Conservation (phyloP, 768 basidiomycete species). For the Leucogyrophana mollusca region DNA sequence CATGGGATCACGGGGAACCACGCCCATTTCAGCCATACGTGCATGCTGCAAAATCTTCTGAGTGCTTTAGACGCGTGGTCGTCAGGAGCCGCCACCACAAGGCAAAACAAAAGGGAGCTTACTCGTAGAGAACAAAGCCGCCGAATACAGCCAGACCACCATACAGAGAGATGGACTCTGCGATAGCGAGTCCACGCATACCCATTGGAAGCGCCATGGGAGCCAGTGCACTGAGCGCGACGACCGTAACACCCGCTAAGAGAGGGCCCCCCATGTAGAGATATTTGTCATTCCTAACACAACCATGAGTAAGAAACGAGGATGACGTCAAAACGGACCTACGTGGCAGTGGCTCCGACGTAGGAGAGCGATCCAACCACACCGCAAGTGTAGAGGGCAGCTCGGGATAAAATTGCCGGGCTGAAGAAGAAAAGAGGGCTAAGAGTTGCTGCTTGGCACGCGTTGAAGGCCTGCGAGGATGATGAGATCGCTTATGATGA, state of each 20-base stretch:
- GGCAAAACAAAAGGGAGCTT: conserved; percentile 20
- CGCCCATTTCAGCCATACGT: conserved; percentile 67
- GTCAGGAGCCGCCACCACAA: conserved; percentile 1
- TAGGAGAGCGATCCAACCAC: conserved; percentile 86
- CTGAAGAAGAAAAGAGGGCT: conserved; percentile 88
- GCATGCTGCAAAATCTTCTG: conserved; percentile 83
- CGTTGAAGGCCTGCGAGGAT: conserved; percentile 70
- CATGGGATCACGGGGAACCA: conserved; percentile 68
- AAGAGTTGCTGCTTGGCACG: conserved; percentile 81
- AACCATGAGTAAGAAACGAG: neutral
- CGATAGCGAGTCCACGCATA: conserved; percentile 69
- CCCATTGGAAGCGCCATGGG: conserved; percentile 89
- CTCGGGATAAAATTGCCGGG: conserved; percentile 82
- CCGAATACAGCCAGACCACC: conserved; percentile 87
- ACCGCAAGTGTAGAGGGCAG: conserved; percentile 85
- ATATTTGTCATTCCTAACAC: conserved; percentile 71
- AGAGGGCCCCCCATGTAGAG: conserved; percentile 86
- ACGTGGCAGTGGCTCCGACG: conserved; percentile 86
- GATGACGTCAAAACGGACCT: conserved; percentile 12
- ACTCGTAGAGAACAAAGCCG: conserved; percentile 88
- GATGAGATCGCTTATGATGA: conserved; percentile 8
- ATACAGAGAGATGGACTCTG: conserved; percentile 79
- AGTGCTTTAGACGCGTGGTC: conserved; percentile 45
- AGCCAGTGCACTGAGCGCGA: conserved; percentile 82
- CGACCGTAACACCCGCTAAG: conserved; percentile 85